A percentile compares a stretch with the other conserved stretches of the same genome.
phyloP scores from a whole-genome alignment of 257 asterid species.

The Gentiana macrophylla region DNA sequence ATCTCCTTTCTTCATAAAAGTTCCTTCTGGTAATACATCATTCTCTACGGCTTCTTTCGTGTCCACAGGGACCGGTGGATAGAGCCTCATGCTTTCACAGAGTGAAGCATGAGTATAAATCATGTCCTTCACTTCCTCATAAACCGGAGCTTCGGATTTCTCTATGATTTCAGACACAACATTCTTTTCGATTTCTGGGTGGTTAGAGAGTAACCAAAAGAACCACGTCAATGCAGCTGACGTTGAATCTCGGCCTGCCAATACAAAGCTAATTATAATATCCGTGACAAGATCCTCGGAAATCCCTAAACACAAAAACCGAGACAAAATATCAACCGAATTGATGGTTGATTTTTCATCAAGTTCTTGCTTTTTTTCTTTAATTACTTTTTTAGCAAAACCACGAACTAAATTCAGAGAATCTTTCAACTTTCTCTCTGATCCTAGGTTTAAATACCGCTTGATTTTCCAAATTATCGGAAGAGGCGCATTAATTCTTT shows the following conservation, averaged over 20 bases:
- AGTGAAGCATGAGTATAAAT: conserved; percentile 40
- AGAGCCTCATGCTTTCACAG: conserved; percentile 38
- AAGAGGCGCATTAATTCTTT: neutral
- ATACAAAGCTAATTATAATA: conserved; percentile 30
- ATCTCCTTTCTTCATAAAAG: conserved; percentile 23
- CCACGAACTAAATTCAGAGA: conserved; percentile 19
- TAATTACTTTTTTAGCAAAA: conserved; percentile 18
- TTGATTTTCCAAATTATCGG: conserved; percentile 29
- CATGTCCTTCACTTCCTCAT: conserved; percentile 44
- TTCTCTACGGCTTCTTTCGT: conserved; percentile 19
- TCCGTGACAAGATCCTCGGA: conserved; percentile 29
- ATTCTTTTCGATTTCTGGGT: conserved; percentile 22
- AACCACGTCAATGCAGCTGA: conserved; percentile 39
- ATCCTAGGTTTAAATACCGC: conserved; percentile 17
- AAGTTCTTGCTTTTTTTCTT: conserved; percentile 13
- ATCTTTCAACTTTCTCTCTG: conserved; percentile 21
- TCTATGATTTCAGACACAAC: conserved; percentile 14
- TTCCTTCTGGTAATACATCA: conserved; percentile 39
- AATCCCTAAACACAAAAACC: conserved; percentile 34
- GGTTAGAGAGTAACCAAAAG: conserved; percentile 28
- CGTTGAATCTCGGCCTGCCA: conserved; percentile 41
- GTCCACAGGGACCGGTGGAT: conserved; percentile 44
- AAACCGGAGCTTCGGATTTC: conserved; percentile 14
- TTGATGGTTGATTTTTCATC: too few relatives aligned
- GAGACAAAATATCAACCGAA: conserved; percentile 28